Evolutionary conservation across 177 flowering plant species (phyloP).

Genomic region (Vitis hybrid): DNA sequence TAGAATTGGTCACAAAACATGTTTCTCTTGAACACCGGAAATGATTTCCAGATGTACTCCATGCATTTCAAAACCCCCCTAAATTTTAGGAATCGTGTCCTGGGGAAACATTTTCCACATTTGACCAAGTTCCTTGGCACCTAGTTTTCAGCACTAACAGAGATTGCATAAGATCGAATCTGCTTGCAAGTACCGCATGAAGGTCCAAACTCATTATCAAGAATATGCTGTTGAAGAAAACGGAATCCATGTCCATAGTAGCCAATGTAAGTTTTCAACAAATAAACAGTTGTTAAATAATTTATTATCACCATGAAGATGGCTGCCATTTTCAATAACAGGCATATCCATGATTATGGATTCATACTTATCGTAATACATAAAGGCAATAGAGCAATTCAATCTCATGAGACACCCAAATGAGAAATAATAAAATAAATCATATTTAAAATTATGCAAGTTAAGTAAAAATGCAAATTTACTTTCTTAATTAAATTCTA

Average conservation of each 20-base stretch:
- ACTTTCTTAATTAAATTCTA: background rate
- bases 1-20: background rate
- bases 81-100: too few relatives aligned
- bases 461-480: background rate
- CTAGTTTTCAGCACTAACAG: too few relatives aligned
- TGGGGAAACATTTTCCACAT: too few relatives aligned
- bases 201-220: background rate
- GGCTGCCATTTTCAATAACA: background rate
- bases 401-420: background rate
- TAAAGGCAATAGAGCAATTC: background rate
- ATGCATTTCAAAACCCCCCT: background rate
- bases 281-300: background rate
- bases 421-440: background rate
- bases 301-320: background rate
- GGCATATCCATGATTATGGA: too few relatives aligned
- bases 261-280: background rate
- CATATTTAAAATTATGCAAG: background rate
- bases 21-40: background rate
- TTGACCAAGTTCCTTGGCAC: background rate
- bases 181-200: background rate
- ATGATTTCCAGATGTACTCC: background rate
- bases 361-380: too few relatives aligned
- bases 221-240: background rate
- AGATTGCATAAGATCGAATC: too few relatives aligned
- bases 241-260: background rate